Conservation (phyloP, 108 stramenopile species). For the Cyclotella distinguenda region DNA sequence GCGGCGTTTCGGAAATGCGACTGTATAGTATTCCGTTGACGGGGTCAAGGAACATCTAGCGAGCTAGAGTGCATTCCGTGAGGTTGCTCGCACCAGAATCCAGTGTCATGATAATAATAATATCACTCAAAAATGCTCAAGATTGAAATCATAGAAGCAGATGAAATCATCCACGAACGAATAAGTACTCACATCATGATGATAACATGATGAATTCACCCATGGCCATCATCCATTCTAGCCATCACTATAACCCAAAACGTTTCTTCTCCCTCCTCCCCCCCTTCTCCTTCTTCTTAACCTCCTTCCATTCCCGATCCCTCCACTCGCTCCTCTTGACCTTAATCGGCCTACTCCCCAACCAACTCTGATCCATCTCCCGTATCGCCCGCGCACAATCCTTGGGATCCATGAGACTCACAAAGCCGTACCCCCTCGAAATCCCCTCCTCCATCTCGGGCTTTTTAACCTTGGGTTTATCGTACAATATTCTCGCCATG, state of each 20-base stretch:
- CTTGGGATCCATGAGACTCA: slow-evolving; percentile 88
- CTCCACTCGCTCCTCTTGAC: slow-evolving; percentile 94
- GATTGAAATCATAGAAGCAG: too few relatives aligned
- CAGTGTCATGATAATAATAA: too few relatives aligned
- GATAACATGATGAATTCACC: not conserved
- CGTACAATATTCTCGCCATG: slow-evolving; percentile 72
- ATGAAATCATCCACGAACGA: too few relatives aligned
- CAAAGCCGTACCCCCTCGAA: slow-evolving; percentile 95
- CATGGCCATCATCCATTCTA: too few relatives aligned
- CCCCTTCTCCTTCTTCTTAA: slow-evolving; percentile 73
- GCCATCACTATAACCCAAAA: slow-evolving; percentile 25
- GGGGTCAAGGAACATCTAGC: too few relatives aligned
- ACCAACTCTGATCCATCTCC: slow-evolving; percentile 96
- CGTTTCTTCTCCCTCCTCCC: slow-evolving; percentile 34
- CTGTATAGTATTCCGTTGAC: too few relatives aligned
- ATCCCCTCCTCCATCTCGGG: slow-evolving; percentile 37
- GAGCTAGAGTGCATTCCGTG: too few relatives aligned
- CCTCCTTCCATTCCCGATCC: slow-evolving; percentile 87
- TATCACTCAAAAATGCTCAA: too few relatives aligned
- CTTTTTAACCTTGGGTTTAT: slow-evolving; percentile 50
- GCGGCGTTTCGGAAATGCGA: too few relatives aligned
- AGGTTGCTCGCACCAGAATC: too few relatives aligned
- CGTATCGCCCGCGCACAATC: slow-evolving; percentile 93
- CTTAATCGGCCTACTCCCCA: slow-evolving; percentile 90
- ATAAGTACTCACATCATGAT: not conserved